Base-by-base conservation (phyloP, 2,329 filamentous ascomycete genomes). In the Diaporthe velutina region DNA sequence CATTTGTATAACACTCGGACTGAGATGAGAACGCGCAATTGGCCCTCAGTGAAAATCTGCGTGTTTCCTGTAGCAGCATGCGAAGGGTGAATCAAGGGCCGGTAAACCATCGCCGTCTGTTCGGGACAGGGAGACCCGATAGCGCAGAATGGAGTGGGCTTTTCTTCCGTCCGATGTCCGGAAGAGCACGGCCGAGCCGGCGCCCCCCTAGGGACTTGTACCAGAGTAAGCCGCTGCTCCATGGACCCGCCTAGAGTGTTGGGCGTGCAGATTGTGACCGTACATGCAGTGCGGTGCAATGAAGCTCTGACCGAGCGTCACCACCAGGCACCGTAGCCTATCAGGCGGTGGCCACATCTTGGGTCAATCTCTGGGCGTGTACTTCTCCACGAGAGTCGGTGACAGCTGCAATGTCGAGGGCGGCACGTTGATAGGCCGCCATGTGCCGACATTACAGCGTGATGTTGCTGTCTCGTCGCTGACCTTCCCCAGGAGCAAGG, bases 211-310 rank as follows among this genome's bases (percentile, higher is more conserved):
- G 35, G 38, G n/a, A 33, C 28, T 42, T 10, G 45, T 42, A 57
- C 12, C 58, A 54, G 35, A 70, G 58, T 17, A 50, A 45, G 40
- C 48, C 30, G 64, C 64, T 38, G 64, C 45, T 67, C 33, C 22
- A 25, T 67, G 33, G 45, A 22, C 30, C 64, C 64, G 30, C 45
- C 64, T 67, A 52, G 45, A 67, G 45, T 40, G 22, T 38, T 68
- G 64, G 48, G 33, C 64, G 13, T 33, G 70, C 35, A 45, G 33
- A 25, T 35, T 40, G 57, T 57, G 58, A 61, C 70, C 55, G 42
- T n/a, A 38, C n/a, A 61, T 71, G 70, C 57, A 64, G 57, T 71
- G 70, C 57, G 54, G 57, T 60, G 70, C 70, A 52, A 48, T 58
- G 68, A 60, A 50, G 40, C 30, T n/a, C 50, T 58, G 52, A 71